Evolutionary conservation across 768 basidiomycete species (phyloP), one percentile per base, ranked within the genome.

Genomic region (Artomyces pyxidatus): DNA sequence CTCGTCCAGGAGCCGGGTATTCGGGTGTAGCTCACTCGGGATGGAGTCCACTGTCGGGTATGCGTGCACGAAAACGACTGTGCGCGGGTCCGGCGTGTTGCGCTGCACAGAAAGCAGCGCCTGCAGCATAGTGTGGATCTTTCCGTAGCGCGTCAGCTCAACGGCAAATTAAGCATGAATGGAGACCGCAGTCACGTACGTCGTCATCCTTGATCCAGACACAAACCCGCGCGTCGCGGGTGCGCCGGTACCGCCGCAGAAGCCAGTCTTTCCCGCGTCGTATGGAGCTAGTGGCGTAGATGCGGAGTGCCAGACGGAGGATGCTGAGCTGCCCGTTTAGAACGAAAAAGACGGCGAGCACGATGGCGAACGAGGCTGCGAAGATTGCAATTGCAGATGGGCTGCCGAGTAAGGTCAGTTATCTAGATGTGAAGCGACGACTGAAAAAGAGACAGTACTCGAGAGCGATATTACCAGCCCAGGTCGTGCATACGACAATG

Each of bases 191-290:
- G n/a, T 19, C 23, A 37, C 53, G 30, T 45, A 54, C 55, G 19
- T 57, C 49, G 30, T 57, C 55, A 12, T 50, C 35, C 44, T 57
- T 57, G n/a, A 55, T 51, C 55, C 55, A 57, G 21, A 57, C 49
- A 21, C 55, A 57, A 14, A 51, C 40, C 16, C 42, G 53, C 12
- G 53, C 52, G 19, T 38, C 47, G 39, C 55, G 49, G 8, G 47
- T 43, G 2, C 49, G 44, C 32, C 50, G 42, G 47, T 57, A 55
- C 49, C 41, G 48, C 2, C 39, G 47, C 19, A 55, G 23, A 5
- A 57, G 35, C 47, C 19, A 32, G 44, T 22, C 35, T 23, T 38
- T 37, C 53, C 46, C 50, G 6, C 35, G 22, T 11, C 35, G 42
- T 2, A 44, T 48, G n/a, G 35, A 19, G 42, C 47, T 30, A 17